Evolutionary conservation across 164 flowering plant species (phyloP), one percentile per base, ranked within the genome.

Genomic region (Aristolochia californica): DNA sequence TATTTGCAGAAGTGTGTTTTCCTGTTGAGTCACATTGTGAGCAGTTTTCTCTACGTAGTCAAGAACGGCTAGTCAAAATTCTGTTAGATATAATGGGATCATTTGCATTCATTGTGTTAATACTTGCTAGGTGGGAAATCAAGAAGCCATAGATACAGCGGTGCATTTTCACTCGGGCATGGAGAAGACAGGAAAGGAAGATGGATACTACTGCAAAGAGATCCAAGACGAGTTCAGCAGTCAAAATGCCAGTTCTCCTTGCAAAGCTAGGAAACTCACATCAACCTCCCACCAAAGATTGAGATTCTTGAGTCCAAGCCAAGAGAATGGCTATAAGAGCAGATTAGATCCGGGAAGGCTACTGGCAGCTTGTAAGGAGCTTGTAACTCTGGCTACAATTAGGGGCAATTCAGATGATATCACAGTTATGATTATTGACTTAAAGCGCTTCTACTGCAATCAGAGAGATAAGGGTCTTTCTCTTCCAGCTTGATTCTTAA

Each of bases 391-490:
- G 61, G 83, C 88, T 34, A 66, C 73, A 30, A 69, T 54, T 28
- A 80, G 85, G 65, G 94, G 91, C 22, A 76, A 87, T 78, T 65
- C 78, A 63, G 97, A 84, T 71, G 89, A 89, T 62, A 79, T 89
- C 38, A 86, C 89, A 17, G 91, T 89, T 34, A 84, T 86, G 88
- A 66, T 86, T 65, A 74, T 89, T 65, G 93, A 88, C 68, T 64
- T 88, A 12, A 70, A 64, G 24, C 74, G 69, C 62, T 78, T 83
- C 68, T 64, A 55, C 58, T 64, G 47, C 65, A 66, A 59, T 48
- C 66, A 56, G 68, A 53, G 48, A n/a, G n/a, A n/a, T n/a, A n/a
- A 2, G 11, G 4, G 20, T 45, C 20, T 45, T 11, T 45, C 48
- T 14, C 22, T 18, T 28, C 30, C 7, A 2, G 2, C 30, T 28